Evolutionary conservation across 805 yeast genomes (phyloP).

Genomic region (Wickerhamiella sergipiensis): DNA sequence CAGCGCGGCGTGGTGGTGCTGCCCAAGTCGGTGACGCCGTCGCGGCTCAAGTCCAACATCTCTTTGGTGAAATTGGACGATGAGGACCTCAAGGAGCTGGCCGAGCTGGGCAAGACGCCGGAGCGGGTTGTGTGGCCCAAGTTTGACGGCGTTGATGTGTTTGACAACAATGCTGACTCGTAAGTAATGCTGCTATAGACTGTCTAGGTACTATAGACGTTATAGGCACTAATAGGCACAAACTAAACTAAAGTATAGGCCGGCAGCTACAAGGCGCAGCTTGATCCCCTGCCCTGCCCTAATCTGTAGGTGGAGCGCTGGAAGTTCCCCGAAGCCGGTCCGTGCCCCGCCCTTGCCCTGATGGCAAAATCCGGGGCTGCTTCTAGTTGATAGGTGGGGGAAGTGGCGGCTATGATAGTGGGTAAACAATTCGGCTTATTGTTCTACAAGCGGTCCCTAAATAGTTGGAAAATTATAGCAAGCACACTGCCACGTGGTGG

Average conservation of each 20-base stretch:
- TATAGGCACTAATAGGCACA: too few species aligned
- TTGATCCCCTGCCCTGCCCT: too few species aligned
- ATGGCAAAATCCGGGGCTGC: neutral
- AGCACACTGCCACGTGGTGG: too few species aligned
- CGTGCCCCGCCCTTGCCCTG: neutral
- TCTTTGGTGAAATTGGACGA: constrained; percentile 27
- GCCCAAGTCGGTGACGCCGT: constrained; percentile 54
- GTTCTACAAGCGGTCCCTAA: too few species aligned
- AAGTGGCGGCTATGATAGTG: too few species aligned
- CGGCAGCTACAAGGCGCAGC: too few species aligned
- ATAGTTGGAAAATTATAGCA: too few species aligned
- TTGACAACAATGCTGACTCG: neutral
- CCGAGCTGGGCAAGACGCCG: constrained; percentile 5
- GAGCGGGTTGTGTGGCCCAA: constrained; percentile 1
- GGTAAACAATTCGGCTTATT: too few species aligned
- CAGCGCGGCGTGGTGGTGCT: constrained; percentile 41
- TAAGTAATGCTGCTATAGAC: neutral
- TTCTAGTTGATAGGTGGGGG: too few species aligned
- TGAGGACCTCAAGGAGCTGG: constrained; percentile 27
- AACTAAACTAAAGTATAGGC: too few species aligned
- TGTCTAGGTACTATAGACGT: too few species aligned
- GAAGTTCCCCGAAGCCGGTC: neutral
- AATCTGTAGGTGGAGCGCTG: neutral
- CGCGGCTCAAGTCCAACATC: constrained; percentile 36
- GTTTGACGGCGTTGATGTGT: neutral